These are phyloP conservation scores for Eutrema yunnanense DNA, from an alignment of 345 rosid species.

Conservation along the genomic window DNA sequence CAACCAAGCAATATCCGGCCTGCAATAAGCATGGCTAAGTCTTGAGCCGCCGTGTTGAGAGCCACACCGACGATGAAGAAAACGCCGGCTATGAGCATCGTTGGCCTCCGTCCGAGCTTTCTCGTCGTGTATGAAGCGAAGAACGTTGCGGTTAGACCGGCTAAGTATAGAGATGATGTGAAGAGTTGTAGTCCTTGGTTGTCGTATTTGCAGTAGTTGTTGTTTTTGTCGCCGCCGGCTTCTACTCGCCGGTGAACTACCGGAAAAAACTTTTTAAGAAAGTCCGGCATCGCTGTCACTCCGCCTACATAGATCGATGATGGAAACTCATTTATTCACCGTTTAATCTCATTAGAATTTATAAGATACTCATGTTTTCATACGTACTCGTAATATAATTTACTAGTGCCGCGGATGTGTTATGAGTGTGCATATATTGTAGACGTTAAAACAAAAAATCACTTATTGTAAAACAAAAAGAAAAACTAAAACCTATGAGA, in stretches of 20 bases:
- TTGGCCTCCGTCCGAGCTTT: conserved; percentile 60
- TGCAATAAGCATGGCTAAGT: conserved; percentile 84
- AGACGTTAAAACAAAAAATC: neutral
- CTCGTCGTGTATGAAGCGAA: conserved; percentile 94
- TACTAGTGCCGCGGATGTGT: neutral
- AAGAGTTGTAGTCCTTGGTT: conserved; percentile 84
- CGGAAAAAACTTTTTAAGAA: conserved; percentile 79
- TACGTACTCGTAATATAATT: neutral
- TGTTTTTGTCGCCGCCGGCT: conserved; percentile 19
- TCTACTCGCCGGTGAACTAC: conserved; percentile 43
- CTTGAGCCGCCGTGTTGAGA: conserved; percentile 68
- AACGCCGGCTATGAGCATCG: conserved; percentile 88
- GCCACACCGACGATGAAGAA: conserved; percentile 72
- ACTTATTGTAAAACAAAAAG: neutral
- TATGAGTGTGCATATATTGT: neutral
- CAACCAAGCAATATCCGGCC: conserved; percentile 89
- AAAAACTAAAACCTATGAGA: neutral
- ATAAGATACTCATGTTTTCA: neutral
- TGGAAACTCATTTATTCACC: neutral
- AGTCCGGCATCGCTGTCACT: conserved; percentile 81
- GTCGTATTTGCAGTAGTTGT: conserved; percentile 91
- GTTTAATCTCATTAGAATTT: neutral
- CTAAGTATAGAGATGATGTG: conserved; percentile 90
- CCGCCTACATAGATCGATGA: conserved; percentile 48
- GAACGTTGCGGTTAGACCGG: conserved; percentile 83